Conservation (phyloP, 2,329 filamentous ascomycete species). For the Microascus cirrosus region DNA sequence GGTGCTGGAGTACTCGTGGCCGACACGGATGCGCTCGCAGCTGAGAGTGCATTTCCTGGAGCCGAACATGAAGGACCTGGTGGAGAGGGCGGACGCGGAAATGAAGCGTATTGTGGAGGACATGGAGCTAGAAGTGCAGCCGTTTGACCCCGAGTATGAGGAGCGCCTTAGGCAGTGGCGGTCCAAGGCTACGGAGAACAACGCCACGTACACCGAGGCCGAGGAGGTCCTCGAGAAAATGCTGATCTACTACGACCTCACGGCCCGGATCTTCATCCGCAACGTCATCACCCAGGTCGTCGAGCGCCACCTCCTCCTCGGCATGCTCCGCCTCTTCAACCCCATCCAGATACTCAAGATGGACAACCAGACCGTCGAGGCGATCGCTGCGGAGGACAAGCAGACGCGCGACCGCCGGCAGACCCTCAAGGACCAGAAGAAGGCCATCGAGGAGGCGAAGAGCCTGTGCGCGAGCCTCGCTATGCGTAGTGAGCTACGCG, state of each 20-base stretch:
- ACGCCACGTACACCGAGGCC: slow-evolving; percentile 34
- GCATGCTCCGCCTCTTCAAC: slow-evolving; percentile 40
- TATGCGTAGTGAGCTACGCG: slow-evolving; percentile 38
- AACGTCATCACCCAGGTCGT: slow-evolving; percentile 42
- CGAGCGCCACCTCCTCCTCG: slow-evolving; percentile 37
- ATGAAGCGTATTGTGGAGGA: slow-evolving; percentile 34
- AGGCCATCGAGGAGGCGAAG: slow-evolving; percentile 37
- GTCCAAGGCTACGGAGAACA: slow-evolving; percentile 26
- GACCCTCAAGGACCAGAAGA: slow-evolving; percentile 34
- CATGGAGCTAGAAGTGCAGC: slow-evolving; percentile 40
- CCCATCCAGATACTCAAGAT: slow-evolving; percentile 38
- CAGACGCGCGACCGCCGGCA: slow-evolving; percentile 37
- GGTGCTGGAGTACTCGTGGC: slow-evolving; percentile 38
- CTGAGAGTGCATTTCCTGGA: slow-evolving; percentile 37
- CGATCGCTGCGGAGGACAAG: slow-evolving; percentile 41
- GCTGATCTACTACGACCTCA: slow-evolving; percentile 43
- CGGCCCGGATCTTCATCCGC: slow-evolving; percentile 38
- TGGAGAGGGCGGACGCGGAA: slow-evolving; percentile 33
- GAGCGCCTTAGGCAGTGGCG: slow-evolving; percentile 37
- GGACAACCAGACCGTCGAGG: slow-evolving; percentile 30
- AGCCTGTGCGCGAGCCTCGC: slow-evolving; percentile 36
- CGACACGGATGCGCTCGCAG: slow-evolving; percentile 37
- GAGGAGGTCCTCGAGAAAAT: slow-evolving; percentile 44
- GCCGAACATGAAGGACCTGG: slow-evolving; percentile 32
- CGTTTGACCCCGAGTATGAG: slow-evolving; percentile 42